A percentile compares a stretch with the other conserved stretches of the same genome.
These are phyloP conservation scores for Hypoxylon sp. DNA, from an alignment of 2,329 filamentous ascomycete genomes.

Conservation along the genomic window DNA sequence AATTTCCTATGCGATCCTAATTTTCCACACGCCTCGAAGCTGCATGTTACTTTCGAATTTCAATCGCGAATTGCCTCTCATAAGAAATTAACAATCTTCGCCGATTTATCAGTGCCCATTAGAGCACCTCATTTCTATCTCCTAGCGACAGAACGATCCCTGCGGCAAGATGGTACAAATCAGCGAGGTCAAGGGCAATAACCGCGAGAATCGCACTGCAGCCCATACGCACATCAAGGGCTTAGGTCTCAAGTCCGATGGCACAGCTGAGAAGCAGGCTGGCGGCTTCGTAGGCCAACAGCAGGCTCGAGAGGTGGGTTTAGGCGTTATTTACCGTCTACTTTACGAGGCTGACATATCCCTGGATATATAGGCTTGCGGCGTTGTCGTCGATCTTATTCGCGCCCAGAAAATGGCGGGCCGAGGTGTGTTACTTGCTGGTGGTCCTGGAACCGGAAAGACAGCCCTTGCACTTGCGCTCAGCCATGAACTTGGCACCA, in stretches of 20 bases:
- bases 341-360: constrained; percentile 38
- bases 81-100: constrained; percentile 13
- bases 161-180: constrained; percentile 82
- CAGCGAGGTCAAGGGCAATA: constrained; percentile 94
- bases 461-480: constrained; percentile 95
- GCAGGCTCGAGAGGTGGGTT: constrained; percentile 84
- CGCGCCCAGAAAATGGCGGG: constrained; percentile 98
- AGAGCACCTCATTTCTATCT: constrained; percentile 16
- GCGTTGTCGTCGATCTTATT: constrained; percentile 95
- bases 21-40: constrained; percentile 15
- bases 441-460: constrained; percentile 96
- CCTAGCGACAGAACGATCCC: constrained; percentile 36
- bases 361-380: constrained; percentile 77
- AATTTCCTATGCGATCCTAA: constrained; percentile 42
- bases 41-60: background rate
- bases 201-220: constrained; percentile 95
- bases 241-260: constrained; percentile 87
- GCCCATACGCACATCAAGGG: constrained; percentile 99
- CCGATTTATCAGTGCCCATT: constrained; percentile 10
- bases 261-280: constrained; percentile 82
- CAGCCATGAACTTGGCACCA: constrained; percentile 96
- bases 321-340: background rate
- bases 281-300: constrained; percentile 92
- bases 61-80: background rate
- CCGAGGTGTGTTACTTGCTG: constrained; percentile 90